Conservation (phyloP, 225 moss, liverwort and hornwort genomes). For the Physcomitrium patens region DNA sequence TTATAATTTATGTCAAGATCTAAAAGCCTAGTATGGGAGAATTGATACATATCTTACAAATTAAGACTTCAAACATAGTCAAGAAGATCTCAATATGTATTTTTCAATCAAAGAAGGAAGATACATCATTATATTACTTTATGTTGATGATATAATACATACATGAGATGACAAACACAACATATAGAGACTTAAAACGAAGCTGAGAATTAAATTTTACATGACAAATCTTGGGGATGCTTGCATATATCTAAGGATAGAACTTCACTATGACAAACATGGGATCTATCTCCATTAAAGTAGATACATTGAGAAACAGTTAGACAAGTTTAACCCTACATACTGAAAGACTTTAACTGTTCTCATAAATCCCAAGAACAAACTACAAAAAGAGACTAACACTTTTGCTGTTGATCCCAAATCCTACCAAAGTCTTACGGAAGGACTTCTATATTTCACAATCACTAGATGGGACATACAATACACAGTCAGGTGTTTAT, state of each 20-base stretch:
- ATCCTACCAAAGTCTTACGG: neutral
- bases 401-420: neutral
- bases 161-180: neutral
- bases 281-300: slow-evolving; percentile 14
- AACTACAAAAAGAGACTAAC: neutral
- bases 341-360: neutral
- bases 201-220: neutral
- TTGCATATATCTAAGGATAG: neutral
- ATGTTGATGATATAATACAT: neutral
- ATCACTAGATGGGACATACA: too few relatives aligned
- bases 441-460: too few relatives aligned
- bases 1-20: neutral
- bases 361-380: slow-evolving; percentile 9
- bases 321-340: neutral
- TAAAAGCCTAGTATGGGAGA: neutral
- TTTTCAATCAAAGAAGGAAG: neutral
- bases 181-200: neutral
- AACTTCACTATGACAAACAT: slow-evolving; percentile 3
- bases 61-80: neutral
- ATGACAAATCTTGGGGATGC: slow-evolving; percentile 4
- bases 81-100: neutral
- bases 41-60: neutral
- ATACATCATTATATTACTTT: neutral
- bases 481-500: too few relatives aligned
- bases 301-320: neutral